Evolutionary conservation across 2,329 filamentous ascomycete species (phyloP).

Genomic region (Penicillium sp.): DNA sequence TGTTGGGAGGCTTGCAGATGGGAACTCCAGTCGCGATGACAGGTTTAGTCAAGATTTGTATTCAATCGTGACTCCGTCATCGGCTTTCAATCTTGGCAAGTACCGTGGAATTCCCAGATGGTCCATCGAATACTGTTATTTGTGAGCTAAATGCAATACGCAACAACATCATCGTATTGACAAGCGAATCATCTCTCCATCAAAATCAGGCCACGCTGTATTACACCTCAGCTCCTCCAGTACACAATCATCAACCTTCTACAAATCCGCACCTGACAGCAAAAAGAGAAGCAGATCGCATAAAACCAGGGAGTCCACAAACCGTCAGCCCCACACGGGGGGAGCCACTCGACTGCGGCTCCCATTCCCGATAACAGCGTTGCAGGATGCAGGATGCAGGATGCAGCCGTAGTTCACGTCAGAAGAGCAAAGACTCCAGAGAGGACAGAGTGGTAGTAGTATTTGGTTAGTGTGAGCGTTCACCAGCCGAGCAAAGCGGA

Average conservation of each 20-base stretch:
- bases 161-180: background rate
- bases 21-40: background rate
- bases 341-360: slow-evolving; percentile 2
- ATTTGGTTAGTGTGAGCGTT: background rate
- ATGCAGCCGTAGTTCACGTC: slow-evolving; percentile 7
- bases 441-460: background rate
- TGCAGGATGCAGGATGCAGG: background rate
- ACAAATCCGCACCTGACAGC: background rate
- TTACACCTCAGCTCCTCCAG: background rate
- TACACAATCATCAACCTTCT: background rate
- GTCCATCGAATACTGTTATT: background rate
- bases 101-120: background rate
- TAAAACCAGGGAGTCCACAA: slow-evolving; percentile 2
- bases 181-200: background rate
- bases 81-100: background rate
- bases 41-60: background rate
- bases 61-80: background rate
- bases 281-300: background rate
- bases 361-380: background rate
- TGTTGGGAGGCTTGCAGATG: background rate
- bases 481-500: background rate
- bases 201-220: background rate
- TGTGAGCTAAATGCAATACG: background rate
- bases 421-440: background rate
- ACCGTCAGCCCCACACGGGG: slow-evolving; percentile 5